Evolutionary conservation across 2,329 filamentous ascomycete species (phyloP).

Genomic region (Gnomoniopsis sp.): DNA sequence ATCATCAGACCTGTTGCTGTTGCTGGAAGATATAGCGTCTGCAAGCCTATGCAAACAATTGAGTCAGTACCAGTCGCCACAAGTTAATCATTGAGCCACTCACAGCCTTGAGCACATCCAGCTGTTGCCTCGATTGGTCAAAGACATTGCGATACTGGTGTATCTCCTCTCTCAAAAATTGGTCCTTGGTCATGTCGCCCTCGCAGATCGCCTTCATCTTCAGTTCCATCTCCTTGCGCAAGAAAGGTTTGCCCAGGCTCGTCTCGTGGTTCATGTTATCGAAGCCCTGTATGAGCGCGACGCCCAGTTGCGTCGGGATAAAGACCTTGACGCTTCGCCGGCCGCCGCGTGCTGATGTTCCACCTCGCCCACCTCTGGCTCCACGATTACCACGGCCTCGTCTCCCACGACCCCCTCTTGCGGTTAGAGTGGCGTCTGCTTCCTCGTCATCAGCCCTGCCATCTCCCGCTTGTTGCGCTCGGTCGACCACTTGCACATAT

Average conservation of each 20-base stretch:
- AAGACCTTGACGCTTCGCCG: constrained; percentile 71
- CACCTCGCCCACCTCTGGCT: constrained; percentile 36
- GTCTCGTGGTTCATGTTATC: constrained; percentile 91
- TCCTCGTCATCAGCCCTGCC: constrained; percentile 37
- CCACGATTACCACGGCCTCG: constrained; percentile 45
- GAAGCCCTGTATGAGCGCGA: constrained; percentile 91
- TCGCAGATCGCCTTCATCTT: constrained; percentile 97
- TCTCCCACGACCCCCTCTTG: constrained; percentile 40
- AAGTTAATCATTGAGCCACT: constrained; percentile 28
- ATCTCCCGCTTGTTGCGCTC: constrained; percentile 30
- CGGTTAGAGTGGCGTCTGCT: constrained; percentile 33
- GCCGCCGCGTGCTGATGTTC: constrained; percentile 39
- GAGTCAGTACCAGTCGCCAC: constrained; percentile 16
- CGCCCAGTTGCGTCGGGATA: constrained; percentile 85
- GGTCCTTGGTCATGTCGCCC: constrained; percentile 69
- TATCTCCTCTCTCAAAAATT: constrained; percentile 79
- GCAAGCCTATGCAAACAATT: constrained; percentile 39
- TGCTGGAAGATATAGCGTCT: constrained; percentile 50
- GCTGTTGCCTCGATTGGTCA: constrained; percentile 72
- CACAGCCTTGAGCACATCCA: constrained; percentile 63
- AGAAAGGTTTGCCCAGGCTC: constrained; percentile 90
- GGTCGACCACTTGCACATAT: constrained; percentile 70
- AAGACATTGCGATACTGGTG: constrained; percentile 86
- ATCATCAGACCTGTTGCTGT: constrained; percentile 11
- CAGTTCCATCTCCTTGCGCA: constrained; percentile 96